phyloP scores from a whole-genome alignment of 345 rosid genomes.

The Ailanthus altissimus region DNA sequence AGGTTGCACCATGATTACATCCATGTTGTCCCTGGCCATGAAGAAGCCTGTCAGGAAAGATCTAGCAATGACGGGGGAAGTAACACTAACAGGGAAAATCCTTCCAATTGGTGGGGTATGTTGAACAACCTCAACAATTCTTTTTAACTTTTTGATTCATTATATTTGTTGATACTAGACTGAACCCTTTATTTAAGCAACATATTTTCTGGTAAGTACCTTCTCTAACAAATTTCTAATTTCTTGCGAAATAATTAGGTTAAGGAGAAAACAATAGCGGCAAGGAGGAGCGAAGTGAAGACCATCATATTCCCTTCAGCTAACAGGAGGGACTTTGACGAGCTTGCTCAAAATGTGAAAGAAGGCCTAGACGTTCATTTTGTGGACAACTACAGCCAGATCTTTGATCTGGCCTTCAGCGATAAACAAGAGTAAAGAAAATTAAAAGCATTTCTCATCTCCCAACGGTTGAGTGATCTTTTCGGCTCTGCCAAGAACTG shows the following conservation, averaged over 20 bases:
- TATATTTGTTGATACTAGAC: too few species aligned
- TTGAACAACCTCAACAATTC: background rate
- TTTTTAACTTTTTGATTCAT: too few species aligned
- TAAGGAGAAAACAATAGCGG: conserved; percentile 94
- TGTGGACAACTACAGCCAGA: conserved; percentile 71
- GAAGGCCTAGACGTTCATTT: conserved; percentile 96
- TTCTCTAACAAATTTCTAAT: background rate
- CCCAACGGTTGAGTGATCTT: background rate
- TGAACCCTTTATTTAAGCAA: too few species aligned
- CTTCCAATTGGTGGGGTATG: conserved; percentile 99
- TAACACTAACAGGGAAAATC: conserved; percentile 82
- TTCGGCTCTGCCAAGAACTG: background rate
- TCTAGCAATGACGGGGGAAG: conserved; percentile 98
- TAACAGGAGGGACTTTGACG: conserved; percentile 90
- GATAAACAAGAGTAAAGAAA: conserved; percentile 32
- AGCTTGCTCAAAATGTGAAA: conserved; percentile 80
- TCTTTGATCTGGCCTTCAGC: conserved; percentile 62
- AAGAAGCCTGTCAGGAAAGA: conserved; percentile 71
- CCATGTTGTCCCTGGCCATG: conserved; percentile 88
- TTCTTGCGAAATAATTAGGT: conserved; percentile 48
- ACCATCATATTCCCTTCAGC: conserved; percentile 88
- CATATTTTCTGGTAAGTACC: too few species aligned
- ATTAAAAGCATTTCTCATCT: conserved; percentile 8
- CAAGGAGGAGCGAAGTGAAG: conserved; percentile 85
- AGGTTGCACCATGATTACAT: conserved; percentile 98